phyloP scores from a whole-genome alignment of 129 eudicot species.

The Oenanthe sinensis region DNA sequence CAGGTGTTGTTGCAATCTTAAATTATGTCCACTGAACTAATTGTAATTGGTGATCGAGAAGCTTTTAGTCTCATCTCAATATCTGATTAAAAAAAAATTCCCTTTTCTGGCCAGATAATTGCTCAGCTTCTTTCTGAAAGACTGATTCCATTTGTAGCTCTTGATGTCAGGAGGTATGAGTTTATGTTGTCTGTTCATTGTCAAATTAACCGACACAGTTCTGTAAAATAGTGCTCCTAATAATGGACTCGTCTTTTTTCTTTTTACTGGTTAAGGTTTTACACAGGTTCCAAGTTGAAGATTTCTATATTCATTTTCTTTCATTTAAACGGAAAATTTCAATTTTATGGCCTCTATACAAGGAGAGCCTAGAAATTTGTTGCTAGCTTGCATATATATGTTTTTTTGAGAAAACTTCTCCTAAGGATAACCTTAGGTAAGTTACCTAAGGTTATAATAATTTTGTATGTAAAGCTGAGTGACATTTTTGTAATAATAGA shows the following conservation, averaged over 20 bases:
- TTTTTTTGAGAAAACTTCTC: no score
- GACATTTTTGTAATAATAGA: no score
- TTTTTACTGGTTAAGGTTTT: background rate
- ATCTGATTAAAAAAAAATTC: background rate
- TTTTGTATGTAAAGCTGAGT: no score
- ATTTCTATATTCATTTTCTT: background rate
- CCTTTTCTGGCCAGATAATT: slow-evolving; percentile 52
- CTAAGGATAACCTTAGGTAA: no score
- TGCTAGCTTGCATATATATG: background rate
- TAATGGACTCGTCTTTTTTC: background rate
- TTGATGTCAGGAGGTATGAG: slow-evolving; percentile 89
- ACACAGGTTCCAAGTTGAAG: background rate
- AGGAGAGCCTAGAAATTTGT: background rate
- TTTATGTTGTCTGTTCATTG: background rate
- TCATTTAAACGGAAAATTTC: background rate
- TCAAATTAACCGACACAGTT: background rate
- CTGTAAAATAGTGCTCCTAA: background rate
- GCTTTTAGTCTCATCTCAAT: background rate
- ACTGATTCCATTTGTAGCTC: slow-evolving; percentile 97
- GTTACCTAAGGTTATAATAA: no score
- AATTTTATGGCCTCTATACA: background rate
- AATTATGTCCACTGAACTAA: background rate
- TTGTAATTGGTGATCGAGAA: slow-evolving; percentile 1
- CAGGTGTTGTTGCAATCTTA: slow-evolving; percentile 48
- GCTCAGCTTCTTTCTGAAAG: slow-evolving; percentile 99